Conservation (phyloP, 305 asterid genomes). For the Solanum aculeatissimum region DNA sequence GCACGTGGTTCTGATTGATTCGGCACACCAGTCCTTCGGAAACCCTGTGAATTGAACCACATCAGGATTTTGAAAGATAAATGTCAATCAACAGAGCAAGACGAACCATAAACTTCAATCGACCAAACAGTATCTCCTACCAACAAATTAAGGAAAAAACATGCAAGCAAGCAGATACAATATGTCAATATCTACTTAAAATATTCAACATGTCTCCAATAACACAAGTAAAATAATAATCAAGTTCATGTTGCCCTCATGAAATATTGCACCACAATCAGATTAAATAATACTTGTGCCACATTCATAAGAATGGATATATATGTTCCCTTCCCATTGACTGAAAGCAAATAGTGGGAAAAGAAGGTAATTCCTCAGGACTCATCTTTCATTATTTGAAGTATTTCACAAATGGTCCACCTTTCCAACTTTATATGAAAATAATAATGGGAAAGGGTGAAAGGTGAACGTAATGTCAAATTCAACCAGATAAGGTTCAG, state of each 20-base stretch:
- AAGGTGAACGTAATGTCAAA: background rate
- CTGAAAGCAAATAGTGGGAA: background rate
- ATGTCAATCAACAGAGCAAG: background rate
- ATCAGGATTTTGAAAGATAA: background rate
- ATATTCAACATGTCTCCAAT: background rate
- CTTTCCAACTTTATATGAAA: background rate
- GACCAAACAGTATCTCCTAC: background rate
- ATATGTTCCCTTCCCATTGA: background rate
- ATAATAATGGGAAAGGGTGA: background rate
- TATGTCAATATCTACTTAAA: background rate
- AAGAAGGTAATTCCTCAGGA: background rate
- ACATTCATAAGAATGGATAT: background rate
- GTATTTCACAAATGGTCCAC: background rate
- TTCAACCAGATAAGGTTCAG: background rate
- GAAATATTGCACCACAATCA: background rate
- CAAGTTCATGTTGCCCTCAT: background rate
- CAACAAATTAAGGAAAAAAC: background rate
- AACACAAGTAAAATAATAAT: background rate
- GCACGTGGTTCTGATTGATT: slow-evolving; percentile 62
- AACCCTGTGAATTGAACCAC: slow-evolving; percentile 46
- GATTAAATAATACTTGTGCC: background rate
- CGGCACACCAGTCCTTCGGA: slow-evolving; percentile 36
- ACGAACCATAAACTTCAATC: background rate
- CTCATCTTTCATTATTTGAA: background rate
- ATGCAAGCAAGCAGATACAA: background rate